Evolutionary conservation across 2,329 filamentous ascomycete species (phyloP), one percentile per base, ranked within the genome.

Genomic region (Parastagonospora nodorum): DNA sequence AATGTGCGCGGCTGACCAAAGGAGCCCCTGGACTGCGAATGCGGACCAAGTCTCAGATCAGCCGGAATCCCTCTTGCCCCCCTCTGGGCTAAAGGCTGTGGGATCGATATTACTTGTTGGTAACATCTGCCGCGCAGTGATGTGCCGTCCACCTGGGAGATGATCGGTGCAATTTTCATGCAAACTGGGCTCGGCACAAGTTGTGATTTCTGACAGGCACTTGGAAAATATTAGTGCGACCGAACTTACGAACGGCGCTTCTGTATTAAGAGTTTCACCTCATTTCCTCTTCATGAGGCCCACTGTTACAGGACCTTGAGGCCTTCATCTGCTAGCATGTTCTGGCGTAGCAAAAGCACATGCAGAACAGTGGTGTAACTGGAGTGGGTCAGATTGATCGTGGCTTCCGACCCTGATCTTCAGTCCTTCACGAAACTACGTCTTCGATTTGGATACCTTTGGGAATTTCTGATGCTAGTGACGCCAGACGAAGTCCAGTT

Each of bases 1-100:
- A 58, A 53, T 60, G 57, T 52, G 61, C 59, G 66, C 61, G 63
- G 58, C 62, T 67, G 66, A 64, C 59, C 61, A 55, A 52, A 57
- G 57, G 44, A 61, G 48, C 57, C 59, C 50, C 57, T 57, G 61
- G 54, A 41, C 48, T 47, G 45, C 45, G 28, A 45, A 49, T 48
- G 40, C 50, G 50, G 50, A 64, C 65, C 60, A 71, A 67, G 66
- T 63, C 63, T 69, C 58, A 69, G 66, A 72, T 73, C 67, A 71
- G 64, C 67, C 70, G 66, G 63, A 61, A 60, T 57, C 48, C 51
- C 63, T 53, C 50, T 52, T 46, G 19, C 50, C 52, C 48, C 58
- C 55, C 37, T 47, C 40, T 50, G 36, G 55, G 48, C 46, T 41
- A 56, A 51, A 47, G 44, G 37, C 50, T 40, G 42, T 42, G 46